Evolutionary conservation across 2,329 filamentous ascomycete genomes (phyloP), one percentile per base, ranked within the genome.

Genomic region (Thelonectria olida): DNA sequence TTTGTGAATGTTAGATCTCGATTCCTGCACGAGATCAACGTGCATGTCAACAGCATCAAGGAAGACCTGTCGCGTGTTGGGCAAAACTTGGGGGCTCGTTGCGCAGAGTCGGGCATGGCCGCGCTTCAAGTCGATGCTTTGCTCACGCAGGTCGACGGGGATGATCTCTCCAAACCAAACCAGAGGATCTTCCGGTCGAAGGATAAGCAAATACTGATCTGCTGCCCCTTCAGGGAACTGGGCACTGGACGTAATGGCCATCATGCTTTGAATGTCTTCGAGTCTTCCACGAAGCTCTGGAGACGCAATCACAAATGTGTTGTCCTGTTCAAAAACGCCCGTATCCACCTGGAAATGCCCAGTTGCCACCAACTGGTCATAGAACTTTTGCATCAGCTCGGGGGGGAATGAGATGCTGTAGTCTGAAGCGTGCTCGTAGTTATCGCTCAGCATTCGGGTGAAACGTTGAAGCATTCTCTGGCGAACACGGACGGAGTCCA

Each of bases 401-500:
- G 86, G 84, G 5, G 80, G 73, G 44, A 93, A 85, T 34, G 91
- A 89, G 72, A 98, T 91, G 75, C 92, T 97, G 77, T 96, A 97
- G 76, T 99, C 96, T 9, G 93, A 97, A 5, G 92, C 92, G 73
- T 99, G 98, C 76, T 99, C 96, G 72, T 99, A 99, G 60, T 95
- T 89, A 73, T 97, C 92, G 69, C 92, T 94, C 55, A 99, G 79
- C 74, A 97, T 92, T 67, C 93, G 88, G 17, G 92, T 96, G 78
- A 98, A 98, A 62, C 96, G 92, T 75, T 98, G 97, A 65, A 99
- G 84, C 86, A 98, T 98, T 77, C 96, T 88, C 78, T 99, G 96
- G 20, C 96, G 89, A 58, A 98, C 94, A 72, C 96, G 93, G 20
- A 98, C 96, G 1, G 96, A 98, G 76, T 99, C 96, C 2, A 99